Evolutionary conservation across 257 asterid genomes (phyloP), one percentile per base, ranked within the genome.

Genomic region (Gardenia jasminoides): DNA sequence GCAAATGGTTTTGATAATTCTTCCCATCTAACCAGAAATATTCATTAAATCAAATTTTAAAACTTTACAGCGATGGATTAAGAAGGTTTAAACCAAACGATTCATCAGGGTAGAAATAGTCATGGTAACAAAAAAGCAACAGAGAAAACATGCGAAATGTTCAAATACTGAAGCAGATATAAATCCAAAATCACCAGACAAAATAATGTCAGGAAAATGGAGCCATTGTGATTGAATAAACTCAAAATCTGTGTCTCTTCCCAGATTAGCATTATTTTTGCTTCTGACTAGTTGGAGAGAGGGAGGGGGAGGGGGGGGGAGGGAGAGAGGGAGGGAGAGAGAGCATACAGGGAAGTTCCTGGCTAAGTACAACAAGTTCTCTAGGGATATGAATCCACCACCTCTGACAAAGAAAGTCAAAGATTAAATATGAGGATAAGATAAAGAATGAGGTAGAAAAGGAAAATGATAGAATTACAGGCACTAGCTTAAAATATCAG

Each of bases 371-470:
- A 96, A 84, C 84, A 96, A 89, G 83, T 93, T 96, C 88, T 93
- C 98, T 90, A 96, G 85, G 58, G 99, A 96, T 81, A 96, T 93
- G 82, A 91, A 92, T 80, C 99, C 98, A 79, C 97, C 99, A 69
- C 99, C 99, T 92, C 99, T 96, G 79, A 67, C 74, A 84, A 44
- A 83, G 80, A 68, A 82, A 67, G 1, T n/a, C 71, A 22, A 31
- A 30, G 52, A 46, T 43, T 65, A 39, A 33, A 59, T 33, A 39
- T 59, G 17, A 13, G 24, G 44, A 47, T 26, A 74, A 47, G 65
- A 71, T 72, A 74, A n/a, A 22, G 61, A 54, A 44, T 46, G 46
- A 59, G 30, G 67, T 48, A 69, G 54, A 64, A 69, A 56, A 62
- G 24, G 26, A 52, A 47, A 15, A 48, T 1, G 66, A 79, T 58